Base-by-base conservation (phyloP, 345 rosid genomes). In the Arabidopsis suecica region DNA sequence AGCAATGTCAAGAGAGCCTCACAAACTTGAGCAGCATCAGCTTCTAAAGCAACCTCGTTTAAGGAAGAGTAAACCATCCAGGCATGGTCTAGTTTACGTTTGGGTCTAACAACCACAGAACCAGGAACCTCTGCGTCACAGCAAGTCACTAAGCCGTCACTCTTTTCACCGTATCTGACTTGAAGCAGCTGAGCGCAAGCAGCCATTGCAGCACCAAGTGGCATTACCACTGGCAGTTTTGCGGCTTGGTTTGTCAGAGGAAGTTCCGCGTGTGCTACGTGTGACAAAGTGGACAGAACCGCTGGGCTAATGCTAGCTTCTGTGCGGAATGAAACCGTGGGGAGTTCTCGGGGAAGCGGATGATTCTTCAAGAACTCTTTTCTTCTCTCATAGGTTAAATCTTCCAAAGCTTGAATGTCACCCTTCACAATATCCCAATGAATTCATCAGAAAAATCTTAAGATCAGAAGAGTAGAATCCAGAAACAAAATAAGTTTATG, bases 31-130 rank as follows among this genome's bases (percentile, higher is more conserved):
- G 96, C 86, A 71, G 99, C 93, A 64, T 86, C 90, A 51, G 93
- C 84, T 72, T 90, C 94, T 0, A 85, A 61, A 40, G 91, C 76
- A 68, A 77, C 85, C 20, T 92, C 93, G 28, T 83, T 95, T 68
- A 92, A 76, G 3, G 98, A 83, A 9, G 97, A 95, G 74, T 95
- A 95, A 48, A 92, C 98, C 98, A 95, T 95, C 99, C 98, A 95
- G 7, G 96, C 97, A 79, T 90, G 98, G 78, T 95, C 98, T 78
- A 92, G 47, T 72, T 89, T 90, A 6, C 94, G 91, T 58, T 82
- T 84, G 0, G 94, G 97, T 38, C 86, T 84, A 61, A 95, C 98
- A n/a, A 88, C 97, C 3, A 89, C 62, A 0, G 99, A 95, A 42
- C 97, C 97, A n/a, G 97, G 99, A 58, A 90, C 97, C 82, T 90